Evolutionary conservation across 768 basidiomycete species (phyloP).

Genomic region (Mycena chlorophos): DNA sequence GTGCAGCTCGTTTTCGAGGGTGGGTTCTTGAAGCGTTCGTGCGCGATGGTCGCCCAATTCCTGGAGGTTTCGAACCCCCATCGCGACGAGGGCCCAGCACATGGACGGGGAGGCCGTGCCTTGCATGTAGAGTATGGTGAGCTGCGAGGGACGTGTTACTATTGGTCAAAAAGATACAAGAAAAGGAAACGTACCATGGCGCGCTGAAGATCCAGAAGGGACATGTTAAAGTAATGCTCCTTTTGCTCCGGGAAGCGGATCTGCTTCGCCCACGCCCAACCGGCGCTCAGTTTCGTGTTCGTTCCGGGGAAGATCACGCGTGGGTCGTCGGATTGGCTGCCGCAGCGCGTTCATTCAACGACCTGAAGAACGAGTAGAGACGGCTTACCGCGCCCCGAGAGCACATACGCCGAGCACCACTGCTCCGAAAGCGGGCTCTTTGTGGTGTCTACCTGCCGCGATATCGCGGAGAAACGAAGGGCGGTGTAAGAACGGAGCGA

Average conservation of each 20-base stretch:
- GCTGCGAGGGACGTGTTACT: neutral
- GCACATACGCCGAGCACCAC: slow-evolving; percentile 47
- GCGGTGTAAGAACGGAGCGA: slow-evolving; percentile 68
- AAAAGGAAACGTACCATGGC: slow-evolving; percentile 42
- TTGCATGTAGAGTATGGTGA: neutral
- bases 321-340: slow-evolving; percentile 54
- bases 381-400: slow-evolving; percentile 34
- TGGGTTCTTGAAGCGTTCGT: slow-evolving; percentile 36
- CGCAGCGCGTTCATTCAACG: neutral
- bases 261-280: slow-evolving; percentile 66
- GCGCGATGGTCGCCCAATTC: slow-evolving; percentile 69
- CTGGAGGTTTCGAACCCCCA: slow-evolving; percentile 66
- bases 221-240: slow-evolving; percentile 52
- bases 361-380: slow-evolving; percentile 41
- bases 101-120: slow-evolving; percentile 23
- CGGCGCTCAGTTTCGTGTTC: slow-evolving; percentile 46
- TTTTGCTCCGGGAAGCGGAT: slow-evolving; percentile 51
- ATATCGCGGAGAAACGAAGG: slow-evolving; percentile 61
- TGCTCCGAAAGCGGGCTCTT: slow-evolving; percentile 44
- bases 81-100: slow-evolving; percentile 61
- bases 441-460: slow-evolving; percentile 46
- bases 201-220: slow-evolving; percentile 73
- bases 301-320: slow-evolving; percentile 48
- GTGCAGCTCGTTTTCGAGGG: slow-evolving; percentile 67
- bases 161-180: neutral